Evolutionary conservation across 2,329 filamentous ascomycete genomes (phyloP).

Genomic region (Berkeleyomyces rouxiae): DNA sequence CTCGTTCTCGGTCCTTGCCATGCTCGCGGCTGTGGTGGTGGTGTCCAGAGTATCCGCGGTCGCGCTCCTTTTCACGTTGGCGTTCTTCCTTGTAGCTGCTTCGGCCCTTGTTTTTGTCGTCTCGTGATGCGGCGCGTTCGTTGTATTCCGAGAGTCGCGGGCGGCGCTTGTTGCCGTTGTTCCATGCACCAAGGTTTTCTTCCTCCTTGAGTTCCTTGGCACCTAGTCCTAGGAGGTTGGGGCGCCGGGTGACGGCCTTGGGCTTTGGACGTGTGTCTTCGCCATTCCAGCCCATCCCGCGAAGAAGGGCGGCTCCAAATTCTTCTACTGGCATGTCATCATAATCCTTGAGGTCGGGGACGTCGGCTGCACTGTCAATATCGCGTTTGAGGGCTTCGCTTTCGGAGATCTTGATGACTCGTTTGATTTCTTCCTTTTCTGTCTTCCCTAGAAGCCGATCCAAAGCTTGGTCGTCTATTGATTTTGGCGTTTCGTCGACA

Average conservation of each 20-base stretch:
- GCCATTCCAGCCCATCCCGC: conserved; percentile 91
- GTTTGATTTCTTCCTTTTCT: conserved; percentile 23
- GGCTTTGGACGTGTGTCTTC: conserved; percentile 34
- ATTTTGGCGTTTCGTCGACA: conserved; percentile 10
- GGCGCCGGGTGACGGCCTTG: conserved; percentile 53
- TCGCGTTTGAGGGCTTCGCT: conserved; percentile 54
- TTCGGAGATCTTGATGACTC: conserved; percentile 42
- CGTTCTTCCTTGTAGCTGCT: conserved; percentile 32
- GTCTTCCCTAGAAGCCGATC: conserved; percentile 46
- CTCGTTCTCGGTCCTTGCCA: conserved; percentile 5
- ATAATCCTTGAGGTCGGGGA: conserved; percentile 68
- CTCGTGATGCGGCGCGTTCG: conserved; percentile 18
- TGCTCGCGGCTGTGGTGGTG: conserved; percentile 10
- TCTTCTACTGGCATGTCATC: conserved; percentile 82
- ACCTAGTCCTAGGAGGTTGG: conserved; percentile 73
- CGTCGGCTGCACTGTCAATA: conserved; percentile 53
- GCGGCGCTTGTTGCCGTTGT: conserved; percentile 41
- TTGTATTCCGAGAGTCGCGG: conserved; percentile 36
- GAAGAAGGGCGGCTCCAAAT: conserved; percentile 76
- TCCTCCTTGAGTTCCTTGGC: conserved; percentile 62
- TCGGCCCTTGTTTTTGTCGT: conserved; percentile 24
- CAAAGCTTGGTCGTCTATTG: conserved; percentile 39
- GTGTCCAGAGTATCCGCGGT: conserved; percentile 14
- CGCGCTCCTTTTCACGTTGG: conserved; percentile 27
- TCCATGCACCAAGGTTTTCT: conserved; percentile 66